A percentile compares a stretch with the other conserved stretches of the same genome.
Conservation (phyloP, 129 eudicot species). For the Chrysanthemum lavandulifolium region DNA sequence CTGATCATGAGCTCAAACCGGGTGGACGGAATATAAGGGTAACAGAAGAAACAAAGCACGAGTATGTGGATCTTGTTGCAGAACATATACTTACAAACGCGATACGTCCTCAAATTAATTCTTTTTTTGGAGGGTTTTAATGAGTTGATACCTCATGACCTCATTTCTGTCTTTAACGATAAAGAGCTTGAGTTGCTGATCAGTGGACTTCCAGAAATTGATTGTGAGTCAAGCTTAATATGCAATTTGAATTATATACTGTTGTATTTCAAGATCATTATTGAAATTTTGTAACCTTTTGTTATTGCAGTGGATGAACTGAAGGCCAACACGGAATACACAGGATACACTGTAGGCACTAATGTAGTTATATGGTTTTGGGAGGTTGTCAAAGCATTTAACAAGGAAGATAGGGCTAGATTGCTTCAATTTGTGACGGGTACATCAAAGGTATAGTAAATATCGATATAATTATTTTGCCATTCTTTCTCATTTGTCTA, state of each 20-base stretch:
- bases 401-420: constrained; percentile 93
- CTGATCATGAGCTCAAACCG: constrained; percentile 97
- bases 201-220: constrained; percentile 98
- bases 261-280: not conserved
- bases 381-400: constrained; percentile 88
- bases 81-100: constrained; percentile 88
- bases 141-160: constrained; percentile 81
- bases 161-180: constrained; percentile 88
- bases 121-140: constrained; percentile 88
- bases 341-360: constrained; percentile 79
- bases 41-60: constrained; percentile 97
- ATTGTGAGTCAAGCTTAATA: constrained; percentile 53
- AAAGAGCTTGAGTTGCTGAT: constrained; percentile 96
- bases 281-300: not conserved
- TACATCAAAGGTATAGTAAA: constrained; percentile 81
- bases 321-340: constrained; percentile 92
- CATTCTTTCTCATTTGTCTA: no score
- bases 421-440: constrained; percentile 96
- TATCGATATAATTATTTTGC: constrained; percentile 1
- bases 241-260: not conserved
- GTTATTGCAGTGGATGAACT: constrained; percentile 79
- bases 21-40: constrained; percentile 97
- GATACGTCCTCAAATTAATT: constrained; percentile 80
- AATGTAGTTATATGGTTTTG: constrained; percentile 88
- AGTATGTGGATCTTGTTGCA: constrained; percentile 98